Evolutionary conservation across 345 rosid genomes (phyloP).

Genomic region (Euphorbia lathyris): DNA sequence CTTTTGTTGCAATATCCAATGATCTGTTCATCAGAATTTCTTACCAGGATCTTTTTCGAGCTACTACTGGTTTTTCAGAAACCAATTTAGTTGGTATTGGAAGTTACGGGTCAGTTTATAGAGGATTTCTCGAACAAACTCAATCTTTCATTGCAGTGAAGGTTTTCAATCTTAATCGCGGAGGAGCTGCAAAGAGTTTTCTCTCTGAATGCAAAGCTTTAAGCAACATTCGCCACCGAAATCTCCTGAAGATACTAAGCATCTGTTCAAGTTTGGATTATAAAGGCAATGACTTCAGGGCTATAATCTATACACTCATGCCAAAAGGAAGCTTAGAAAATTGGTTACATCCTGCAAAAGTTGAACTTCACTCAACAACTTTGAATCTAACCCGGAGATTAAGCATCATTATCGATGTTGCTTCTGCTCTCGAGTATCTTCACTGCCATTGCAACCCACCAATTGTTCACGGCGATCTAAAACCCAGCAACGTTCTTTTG

Average conservation of each 20-base stretch:
- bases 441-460: slow-evolving; percentile 1
- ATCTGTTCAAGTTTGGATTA: not conserved
- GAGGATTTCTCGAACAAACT: slow-evolving; percentile 3
- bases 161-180: not conserved
- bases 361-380: not conserved
- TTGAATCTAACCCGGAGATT: not conserved
- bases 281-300: slow-evolving; percentile 9
- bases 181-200: slow-evolving; percentile 7
- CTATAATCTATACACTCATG: not conserved
- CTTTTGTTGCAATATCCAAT: not conserved
- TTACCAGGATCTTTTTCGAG: slow-evolving; percentile 1
- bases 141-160: slow-evolving; percentile 9
- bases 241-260: slow-evolving; percentile 2
- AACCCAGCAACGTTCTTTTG: slow-evolving; percentile 3
- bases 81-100: slow-evolving; percentile 2
- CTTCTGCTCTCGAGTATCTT: slow-evolving; percentile 2
- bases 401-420: not conserved
- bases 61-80: not conserved
- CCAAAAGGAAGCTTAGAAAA: not conserved
- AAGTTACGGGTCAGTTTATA: slow-evolving; percentile 6
- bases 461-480: slow-evolving; percentile 6
- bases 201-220: slow-evolving; percentile 10
- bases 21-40: slow-evolving; percentile 5
- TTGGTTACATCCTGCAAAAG: slow-evolving; percentile 1
- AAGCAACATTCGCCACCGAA: slow-evolving; percentile 2